These are phyloP conservation scores for Juncus effusus DNA, from an alignment of 176 grass and related monocot genomes.

Conservation along the genomic window DNA sequence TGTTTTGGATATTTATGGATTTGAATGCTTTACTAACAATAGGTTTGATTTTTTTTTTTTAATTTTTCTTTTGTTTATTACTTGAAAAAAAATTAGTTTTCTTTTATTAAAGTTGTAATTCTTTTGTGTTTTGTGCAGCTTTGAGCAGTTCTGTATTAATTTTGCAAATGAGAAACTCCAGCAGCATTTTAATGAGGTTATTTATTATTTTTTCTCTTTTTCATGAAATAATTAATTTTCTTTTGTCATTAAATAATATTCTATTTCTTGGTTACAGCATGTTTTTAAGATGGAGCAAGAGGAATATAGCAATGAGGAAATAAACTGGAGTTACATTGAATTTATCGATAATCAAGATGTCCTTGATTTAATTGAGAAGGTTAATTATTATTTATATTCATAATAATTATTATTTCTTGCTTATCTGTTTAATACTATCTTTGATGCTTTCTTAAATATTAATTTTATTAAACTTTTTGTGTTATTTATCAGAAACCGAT, in stretches of 20 bases:
- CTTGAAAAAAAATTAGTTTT: neutral
- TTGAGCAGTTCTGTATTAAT: conserved; percentile 99
- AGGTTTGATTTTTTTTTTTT: conserved; percentile 44
- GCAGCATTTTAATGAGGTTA: conserved; percentile 97
- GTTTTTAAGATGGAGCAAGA: conserved; percentile 99
- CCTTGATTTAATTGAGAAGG: conserved; percentile 99
- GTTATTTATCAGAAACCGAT: conserved; percentile 80
- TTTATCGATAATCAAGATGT: conserved; percentile 99
- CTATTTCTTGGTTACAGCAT: conserved; percentile 54
- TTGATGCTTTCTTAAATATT: neutral
- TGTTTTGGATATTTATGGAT: conserved; percentile 98
- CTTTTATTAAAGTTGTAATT: neutral
- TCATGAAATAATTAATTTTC: conserved; percentile 21
- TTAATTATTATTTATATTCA: conserved; percentile 23
- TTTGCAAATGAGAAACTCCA: conserved; percentile 99
- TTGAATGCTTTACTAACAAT: conserved; percentile 96
- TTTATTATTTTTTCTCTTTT: neutral
- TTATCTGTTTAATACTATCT: no score
- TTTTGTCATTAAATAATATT: conserved; percentile 18
- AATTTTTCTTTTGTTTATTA: conserved; percentile 5
- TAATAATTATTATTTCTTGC: no score
- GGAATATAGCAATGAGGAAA: conserved; percentile 92
- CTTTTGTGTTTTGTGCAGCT: conserved; percentile 50
- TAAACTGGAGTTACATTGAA: conserved; percentile 99
- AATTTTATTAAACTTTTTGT: neutral